Evolutionary conservation across 257 asterid species (phyloP).

Genomic region (Coffea eugenioides): DNA sequence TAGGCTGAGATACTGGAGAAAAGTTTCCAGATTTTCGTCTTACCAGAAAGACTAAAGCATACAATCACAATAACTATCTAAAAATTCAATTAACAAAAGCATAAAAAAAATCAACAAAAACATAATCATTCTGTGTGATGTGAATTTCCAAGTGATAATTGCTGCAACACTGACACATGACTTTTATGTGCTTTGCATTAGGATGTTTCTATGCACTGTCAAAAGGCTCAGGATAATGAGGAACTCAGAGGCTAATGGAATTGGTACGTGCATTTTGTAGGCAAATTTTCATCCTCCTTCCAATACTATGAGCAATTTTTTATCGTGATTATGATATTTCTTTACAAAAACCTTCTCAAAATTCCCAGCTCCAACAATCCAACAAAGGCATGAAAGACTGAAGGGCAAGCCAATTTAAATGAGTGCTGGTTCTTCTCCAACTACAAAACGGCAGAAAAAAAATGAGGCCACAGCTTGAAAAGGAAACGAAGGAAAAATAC

Average conservation of each 20-base stretch:
- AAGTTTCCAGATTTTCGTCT: not conserved
- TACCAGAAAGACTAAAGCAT: not conserved
- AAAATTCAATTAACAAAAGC: not conserved
- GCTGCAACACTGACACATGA: not conserved
- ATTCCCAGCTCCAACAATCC: conserved; percentile 14
- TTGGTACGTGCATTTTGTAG: conserved; percentile 48
- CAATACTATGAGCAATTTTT: no score
- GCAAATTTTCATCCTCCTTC: conserved; percentile 2
- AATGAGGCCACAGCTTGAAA: not conserved
- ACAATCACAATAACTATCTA: not conserved
- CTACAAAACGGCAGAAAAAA: conserved; percentile 9
- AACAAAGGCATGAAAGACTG: conserved; percentile 20
- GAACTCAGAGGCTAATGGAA: conserved; percentile 77
- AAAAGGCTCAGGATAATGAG: conserved; percentile 85
- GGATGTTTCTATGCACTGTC: conserved; percentile 81
- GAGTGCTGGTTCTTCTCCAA: conserved; percentile 3
- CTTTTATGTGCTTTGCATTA: conserved; percentile 15
- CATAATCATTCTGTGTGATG: not conserved
- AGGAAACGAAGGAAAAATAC: not conserved
- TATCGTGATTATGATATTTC: not conserved
- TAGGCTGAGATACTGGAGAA: not conserved
- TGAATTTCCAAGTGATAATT: conserved; percentile 1
- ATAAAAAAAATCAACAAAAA: not conserved
- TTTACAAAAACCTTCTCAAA: not conserved
- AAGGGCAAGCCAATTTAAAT: conserved; percentile 18